Conservation (phyloP, 176 grass and related monocot genomes). For the Hsuehochloa calcarea region DNA sequence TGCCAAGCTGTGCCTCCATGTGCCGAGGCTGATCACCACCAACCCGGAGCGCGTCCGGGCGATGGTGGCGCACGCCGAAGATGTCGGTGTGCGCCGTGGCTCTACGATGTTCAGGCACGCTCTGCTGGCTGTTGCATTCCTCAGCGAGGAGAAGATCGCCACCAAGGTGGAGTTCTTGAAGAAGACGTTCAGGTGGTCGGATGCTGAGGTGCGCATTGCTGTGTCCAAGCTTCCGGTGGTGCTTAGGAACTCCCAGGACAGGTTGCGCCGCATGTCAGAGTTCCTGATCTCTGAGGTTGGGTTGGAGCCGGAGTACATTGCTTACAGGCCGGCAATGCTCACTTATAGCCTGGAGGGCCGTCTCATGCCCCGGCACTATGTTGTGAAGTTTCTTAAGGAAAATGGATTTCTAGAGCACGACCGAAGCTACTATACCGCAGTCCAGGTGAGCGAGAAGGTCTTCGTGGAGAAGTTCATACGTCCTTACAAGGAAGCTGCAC, state of each 20-base stretch:
- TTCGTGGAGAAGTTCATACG: slow-evolving; percentile 55
- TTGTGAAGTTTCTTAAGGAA: slow-evolving; percentile 51
- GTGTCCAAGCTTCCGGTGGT: slow-evolving; percentile 38
- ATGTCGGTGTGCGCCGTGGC: slow-evolving; percentile 27
- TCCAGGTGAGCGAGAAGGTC: slow-evolving; percentile 39
- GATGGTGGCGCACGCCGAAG: slow-evolving; percentile 23
- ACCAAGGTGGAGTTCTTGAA: slow-evolving; percentile 39
- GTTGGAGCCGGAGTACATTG: slow-evolving; percentile 36
- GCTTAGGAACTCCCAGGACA: slow-evolving; percentile 46
- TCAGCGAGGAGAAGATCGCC: slow-evolving; percentile 43
- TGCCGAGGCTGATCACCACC: slow-evolving; percentile 43
- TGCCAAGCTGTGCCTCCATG: slow-evolving; percentile 24
- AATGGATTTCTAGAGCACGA: slow-evolving; percentile 34
- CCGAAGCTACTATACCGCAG: slow-evolving; percentile 36
- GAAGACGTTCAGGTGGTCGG: slow-evolving; percentile 47
- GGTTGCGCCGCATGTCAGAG: slow-evolving; percentile 30
- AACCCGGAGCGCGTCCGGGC: slow-evolving; percentile 25
- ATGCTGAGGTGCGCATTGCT: slow-evolving; percentile 34
- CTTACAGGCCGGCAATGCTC: slow-evolving; percentile 45
- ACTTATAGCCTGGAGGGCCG: slow-evolving; percentile 55
- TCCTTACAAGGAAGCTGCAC: slow-evolving; percentile 40
- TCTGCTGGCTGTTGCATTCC: slow-evolving; percentile 32
- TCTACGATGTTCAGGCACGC: slow-evolving; percentile 46
- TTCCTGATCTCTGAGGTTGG: slow-evolving; percentile 47
- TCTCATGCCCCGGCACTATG: slow-evolving; percentile 44